These are phyloP conservation scores for Mortierella hygrophila DNA, from an alignment of 192 early-diverging fungal genomes.

Conservation along the genomic window DNA sequence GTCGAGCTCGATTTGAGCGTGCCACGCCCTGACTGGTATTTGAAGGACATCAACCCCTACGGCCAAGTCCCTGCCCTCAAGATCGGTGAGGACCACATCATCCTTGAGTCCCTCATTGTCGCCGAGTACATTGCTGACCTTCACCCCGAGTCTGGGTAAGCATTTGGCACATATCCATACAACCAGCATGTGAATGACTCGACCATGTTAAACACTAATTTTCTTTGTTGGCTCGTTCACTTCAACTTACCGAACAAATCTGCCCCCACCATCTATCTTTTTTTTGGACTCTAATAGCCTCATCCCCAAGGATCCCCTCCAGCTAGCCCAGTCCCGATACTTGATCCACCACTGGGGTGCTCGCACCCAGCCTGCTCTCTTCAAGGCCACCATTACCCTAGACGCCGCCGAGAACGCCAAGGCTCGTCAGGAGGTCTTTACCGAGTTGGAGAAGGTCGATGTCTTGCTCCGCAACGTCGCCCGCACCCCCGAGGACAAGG, in stretches of 20 bases:
- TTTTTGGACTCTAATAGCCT: constrained; percentile 18
- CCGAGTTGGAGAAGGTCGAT: constrained; percentile 30
- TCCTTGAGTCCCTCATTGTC: constrained; percentile 75
- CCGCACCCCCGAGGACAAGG: constrained; percentile 18
- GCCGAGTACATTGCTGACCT: constrained; percentile 73
- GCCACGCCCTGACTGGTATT: constrained; percentile 20
- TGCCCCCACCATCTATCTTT: not conserved
- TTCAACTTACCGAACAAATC: not conserved
- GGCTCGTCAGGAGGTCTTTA: not conserved
- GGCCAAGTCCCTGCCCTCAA: constrained; percentile 73
- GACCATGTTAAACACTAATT: not conserved
- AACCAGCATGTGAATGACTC: not conserved
- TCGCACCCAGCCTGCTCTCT: constrained; percentile 7
- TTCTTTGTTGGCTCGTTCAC: not conserved
- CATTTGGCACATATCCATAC: not conserved
- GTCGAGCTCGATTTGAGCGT: constrained; percentile 69
- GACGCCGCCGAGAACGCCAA: constrained; percentile 20
- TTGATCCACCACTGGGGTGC: constrained; percentile 54
- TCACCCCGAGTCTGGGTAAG: constrained; percentile 63
- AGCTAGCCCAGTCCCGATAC: constrained; percentile 52
- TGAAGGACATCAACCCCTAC: constrained; percentile 70
- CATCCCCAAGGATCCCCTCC: constrained; percentile 52
- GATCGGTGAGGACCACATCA: constrained; percentile 56
- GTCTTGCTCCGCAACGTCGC: not conserved
- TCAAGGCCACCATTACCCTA: constrained; percentile 20